These are phyloP conservation scores for Capsicum chinense DNA, from an alignment of 257 asterid species.

Conservation along the genomic window DNA sequence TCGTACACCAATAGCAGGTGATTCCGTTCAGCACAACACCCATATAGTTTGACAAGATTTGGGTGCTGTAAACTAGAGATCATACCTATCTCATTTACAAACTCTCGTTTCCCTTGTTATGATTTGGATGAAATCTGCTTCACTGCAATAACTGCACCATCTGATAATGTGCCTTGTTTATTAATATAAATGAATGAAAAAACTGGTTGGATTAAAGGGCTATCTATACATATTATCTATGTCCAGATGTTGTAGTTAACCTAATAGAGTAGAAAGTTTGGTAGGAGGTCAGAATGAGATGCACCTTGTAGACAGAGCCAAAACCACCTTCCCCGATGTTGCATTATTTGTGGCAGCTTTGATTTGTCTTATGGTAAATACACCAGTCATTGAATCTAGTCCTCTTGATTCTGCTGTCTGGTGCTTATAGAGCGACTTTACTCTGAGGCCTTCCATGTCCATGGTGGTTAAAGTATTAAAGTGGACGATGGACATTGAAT, in stretches of 20 bases:
- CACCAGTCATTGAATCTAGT: not conserved
- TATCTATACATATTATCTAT: not conserved
- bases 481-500: slow-evolving; percentile 28
- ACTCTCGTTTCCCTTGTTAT: slow-evolving; percentile 31
- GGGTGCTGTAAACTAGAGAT: slow-evolving; percentile 32
- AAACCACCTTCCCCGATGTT: slow-evolving; percentile 39
- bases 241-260: not conserved
- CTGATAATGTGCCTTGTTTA: slow-evolving; percentile 27
- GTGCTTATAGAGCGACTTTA: slow-evolving; percentile 39
- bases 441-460: slow-evolving; percentile 41
- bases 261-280: not conserved
- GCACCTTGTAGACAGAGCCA: slow-evolving; percentile 35
- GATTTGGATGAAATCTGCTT: slow-evolving; percentile 35
- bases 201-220: not conserved
- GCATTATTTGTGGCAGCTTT: too few relatives aligned
- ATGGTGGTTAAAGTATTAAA: slow-evolving; percentile 38
- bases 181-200: not conserved
- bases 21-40: slow-evolving; percentile 34
- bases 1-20: slow-evolving; percentile 31
- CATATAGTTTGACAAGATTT: slow-evolving; percentile 31
- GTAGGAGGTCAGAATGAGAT: not conserved
- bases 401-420: slow-evolving; percentile 33
- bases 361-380: too few relatives aligned
- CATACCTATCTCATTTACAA: slow-evolving; percentile 30
- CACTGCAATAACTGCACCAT: slow-evolving; percentile 34